Evolutionary conservation across 345 rosid genomes (phyloP), one percentile per base, ranked within the genome.

Genomic region (Eutrema heterophyllum): DNA sequence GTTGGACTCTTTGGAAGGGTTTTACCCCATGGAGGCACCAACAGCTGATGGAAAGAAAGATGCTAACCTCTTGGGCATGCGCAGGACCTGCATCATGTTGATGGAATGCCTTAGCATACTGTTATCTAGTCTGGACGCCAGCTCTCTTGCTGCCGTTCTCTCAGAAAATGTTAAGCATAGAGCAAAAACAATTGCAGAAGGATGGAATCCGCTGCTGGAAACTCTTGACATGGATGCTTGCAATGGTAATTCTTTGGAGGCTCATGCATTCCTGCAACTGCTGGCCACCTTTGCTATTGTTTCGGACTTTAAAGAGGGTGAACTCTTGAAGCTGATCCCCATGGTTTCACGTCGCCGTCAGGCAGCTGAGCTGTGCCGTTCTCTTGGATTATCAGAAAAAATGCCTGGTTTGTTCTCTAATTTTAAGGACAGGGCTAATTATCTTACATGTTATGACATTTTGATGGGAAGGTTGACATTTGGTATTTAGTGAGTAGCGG

Each of bases 331-430:
- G 87, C 84, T 96, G 29, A 82, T 96, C 58, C 98, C 99, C 33
- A 92, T 92, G 98, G 98, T 96, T 75, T 92, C 98, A 63, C 98
- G 98, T 75, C 97, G 99, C 57, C 98, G 93, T 62, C 99, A 96
- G 82, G 89, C 96, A 53, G 96, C 98, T 74, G 97, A 89, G 76
- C 83, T 96, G 21, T 96, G 87, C 74, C 95, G 97, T 18, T 84
- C 89, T 63, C 98, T 95, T 81, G 94, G 97, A 74, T 79, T 95
- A 66, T 82, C 97, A 32, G 90, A 85, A 30, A 88, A 88, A 78
- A 95, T 95, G 98, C 89, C 94, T 88, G 99, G 99, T 95, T 79
- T 81, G 88, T 75, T 71, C 69, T 73, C 74, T 55, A 41, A 54
- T 29, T 65, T 40, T 60, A 27, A 71, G 40, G 49, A 68, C 11